Evolutionary conservation across 352 stramenopile species (phyloP), one percentile per base, ranked within the genome.

Genomic region (Globisporangium sylvaticum): DNA sequence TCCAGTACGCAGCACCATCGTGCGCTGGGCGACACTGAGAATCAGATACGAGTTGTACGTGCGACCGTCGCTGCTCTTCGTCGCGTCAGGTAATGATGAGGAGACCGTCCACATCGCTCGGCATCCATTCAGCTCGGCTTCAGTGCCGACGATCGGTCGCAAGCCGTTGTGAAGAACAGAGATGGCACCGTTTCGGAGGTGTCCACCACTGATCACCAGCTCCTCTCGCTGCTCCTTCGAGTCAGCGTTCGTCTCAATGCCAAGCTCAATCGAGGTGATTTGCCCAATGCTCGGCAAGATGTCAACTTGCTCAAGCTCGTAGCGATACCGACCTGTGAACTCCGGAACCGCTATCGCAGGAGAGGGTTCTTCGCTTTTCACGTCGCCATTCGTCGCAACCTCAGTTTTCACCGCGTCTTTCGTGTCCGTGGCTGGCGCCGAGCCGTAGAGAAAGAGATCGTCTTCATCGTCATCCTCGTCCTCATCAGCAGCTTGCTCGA

Each of bases 81-180:
- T 76, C 0, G 76, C 67, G 10, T 66, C 81, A 18, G 81, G 75
- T 8, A 90, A 53, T 0, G 76, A 91, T 9, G 84, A 92, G 1
- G 85, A 90, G 2, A 96, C 84, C 0, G 88, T 92, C 88, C 88
- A 96, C 82, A 96, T 93, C 2, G 86, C 86, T 58, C 88, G 84
- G 46, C 88, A 96, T 7, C 88, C 88, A 48, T 76, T 92, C 4
- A 96, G 68, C 56, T 93, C 84, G 20, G 83, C 86, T 61, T 94
- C 88, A 0, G 88, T 96, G 37, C 83, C 80, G 4, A 95, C 88
- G 39, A 95, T 91, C n/a, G 88, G 88, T 14, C 88, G 81, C 50
- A 95, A 71, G 12, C 88, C 88, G 55, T 89, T 85, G 68, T 95
- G 85, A 2, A 95, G 59, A 22, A 93, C 85, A 0, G 88, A 94